Conservation (phyloP, 768 basidiomycete genomes). For the Lyophyllum decastes region DNA sequence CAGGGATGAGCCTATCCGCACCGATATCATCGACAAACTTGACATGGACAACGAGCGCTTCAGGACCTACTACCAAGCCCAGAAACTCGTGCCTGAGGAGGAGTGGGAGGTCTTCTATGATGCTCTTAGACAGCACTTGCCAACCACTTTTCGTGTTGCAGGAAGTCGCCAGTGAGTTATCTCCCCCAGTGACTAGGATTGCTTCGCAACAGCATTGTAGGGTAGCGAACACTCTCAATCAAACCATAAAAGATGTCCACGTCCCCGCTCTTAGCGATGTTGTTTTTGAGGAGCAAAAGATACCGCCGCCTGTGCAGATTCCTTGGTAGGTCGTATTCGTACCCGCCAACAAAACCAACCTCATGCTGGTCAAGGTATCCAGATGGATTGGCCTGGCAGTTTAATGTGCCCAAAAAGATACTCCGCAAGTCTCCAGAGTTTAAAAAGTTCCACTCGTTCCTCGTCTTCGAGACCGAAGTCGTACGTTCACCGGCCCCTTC, state of each 20-base stretch:
- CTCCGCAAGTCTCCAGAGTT: constrained; percentile 88
- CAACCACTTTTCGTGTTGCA: constrained; percentile 92
- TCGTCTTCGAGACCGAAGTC: constrained; percentile 97
- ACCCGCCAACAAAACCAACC: not conserved
- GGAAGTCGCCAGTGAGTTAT: constrained; percentile 76
- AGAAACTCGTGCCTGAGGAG: constrained; percentile 70
- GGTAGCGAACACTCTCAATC: constrained; percentile 73
- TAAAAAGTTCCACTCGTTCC: constrained; percentile 92
- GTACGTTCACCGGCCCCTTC: constrained; percentile 46
- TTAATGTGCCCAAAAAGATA: constrained; percentile 87
- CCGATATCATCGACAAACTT: constrained; percentile 53
- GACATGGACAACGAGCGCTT: constrained; percentile 77
- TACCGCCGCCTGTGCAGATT: constrained; percentile 82
- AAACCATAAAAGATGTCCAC: constrained; percentile 74
- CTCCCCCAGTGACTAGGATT: not conserved
- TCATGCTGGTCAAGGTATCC: constrained; percentile 72
- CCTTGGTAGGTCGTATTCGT: constrained; percentile 61
- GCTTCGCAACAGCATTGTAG: constrained; percentile 32
- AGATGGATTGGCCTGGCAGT: constrained; percentile 93
- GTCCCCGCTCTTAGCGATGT: constrained; percentile 76
- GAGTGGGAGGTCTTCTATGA: constrained; percentile 82
- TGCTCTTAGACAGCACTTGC: constrained; percentile 68
- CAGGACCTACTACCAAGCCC: constrained; percentile 69
- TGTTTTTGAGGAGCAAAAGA: constrained; percentile 70
- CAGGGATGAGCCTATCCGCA: constrained; percentile 37